Base-by-base conservation (phyloP, 352 stramenopile genomes). In the Phytopythium montanum region DNA sequence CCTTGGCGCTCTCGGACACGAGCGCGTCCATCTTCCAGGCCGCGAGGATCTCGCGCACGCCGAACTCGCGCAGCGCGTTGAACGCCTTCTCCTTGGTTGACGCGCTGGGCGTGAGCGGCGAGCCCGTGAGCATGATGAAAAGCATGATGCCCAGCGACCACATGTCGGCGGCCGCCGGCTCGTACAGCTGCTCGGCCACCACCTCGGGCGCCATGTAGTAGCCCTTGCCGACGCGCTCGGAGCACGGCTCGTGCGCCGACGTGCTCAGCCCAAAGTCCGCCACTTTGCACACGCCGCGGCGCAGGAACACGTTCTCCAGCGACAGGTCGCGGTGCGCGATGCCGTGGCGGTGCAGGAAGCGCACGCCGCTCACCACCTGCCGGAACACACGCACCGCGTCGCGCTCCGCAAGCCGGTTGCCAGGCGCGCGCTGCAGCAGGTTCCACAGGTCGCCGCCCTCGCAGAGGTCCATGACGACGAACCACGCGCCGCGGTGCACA, bases 101-200 rank as follows among this genome's bases (percentile, higher is more conserved):
- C 0, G 72, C 72, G 12, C 51, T 60, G 2, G 76, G 62, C 45
- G 68, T 60, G 12, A 87, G 67, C 14, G 77, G 79, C 10, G 79
- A 81, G 0, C 81, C 81, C 5, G 76, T 86, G 8, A 91, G 54
- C 75, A 91, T 82, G 45, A 88, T 79, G 68, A 88, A 91, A 7
- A 91, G 59, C 42, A 91, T 64, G 28, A 87, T 65, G 7, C 81
- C 79, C 2, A 91, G 68, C 21, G 81, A 88, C 81, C 79, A 89
- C 56, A 88, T 69, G 33, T 91, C 81, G n/a, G 79, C 79, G 5
- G 66, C 74, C 14, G 61, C 60, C 0, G 75, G 76, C 39, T 84
- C 69, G 68, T 87, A 87, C 26, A 38, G 34, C 0, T 50, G 29
- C 19, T 57, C 44, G 14, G 64, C 60, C 10, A 79, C 66, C 3